Evolutionary conservation across 352 stramenopile genomes (phyloP).

Genomic region (Globisporangium nodosum): DNA sequence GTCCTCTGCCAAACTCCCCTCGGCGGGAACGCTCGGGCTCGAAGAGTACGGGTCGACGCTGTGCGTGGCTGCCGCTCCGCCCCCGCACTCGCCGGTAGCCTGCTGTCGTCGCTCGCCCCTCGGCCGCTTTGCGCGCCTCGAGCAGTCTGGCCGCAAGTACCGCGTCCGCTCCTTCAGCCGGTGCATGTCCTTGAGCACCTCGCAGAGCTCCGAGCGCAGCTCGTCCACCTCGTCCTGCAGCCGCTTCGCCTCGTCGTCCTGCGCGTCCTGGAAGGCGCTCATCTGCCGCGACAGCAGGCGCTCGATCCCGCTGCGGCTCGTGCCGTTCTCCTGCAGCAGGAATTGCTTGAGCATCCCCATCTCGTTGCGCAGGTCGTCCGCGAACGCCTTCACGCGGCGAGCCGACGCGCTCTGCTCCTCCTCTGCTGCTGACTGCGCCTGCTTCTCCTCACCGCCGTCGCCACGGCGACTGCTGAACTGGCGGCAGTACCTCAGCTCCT

Average conservation of each 20-base stretch:
- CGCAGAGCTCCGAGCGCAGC: slow-evolving; percentile 57
- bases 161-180: slow-evolving; percentile 64
- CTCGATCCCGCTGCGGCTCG: slow-evolving; percentile 41
- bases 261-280: slow-evolving; percentile 33
- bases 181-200: slow-evolving; percentile 62
- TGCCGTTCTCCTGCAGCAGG: slow-evolving; percentile 41
- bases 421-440: slow-evolving; percentile 8
- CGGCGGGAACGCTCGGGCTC: not conserved
- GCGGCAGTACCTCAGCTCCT: slow-evolving; percentile 20
- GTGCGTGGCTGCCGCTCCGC: not conserved
- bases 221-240: slow-evolving; percentile 61
- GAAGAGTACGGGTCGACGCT: slow-evolving; percentile 1
- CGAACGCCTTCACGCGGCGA: slow-evolving; percentile 17
- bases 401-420: not conserved
- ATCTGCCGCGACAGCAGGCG: slow-evolving; percentile 45
- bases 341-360: slow-evolving; percentile 52
- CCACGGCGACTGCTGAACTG: slow-evolving; percentile 1
- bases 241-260: slow-evolving; percentile 46
- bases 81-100: too few species aligned
- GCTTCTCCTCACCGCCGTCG: not conserved
- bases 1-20: not conserved
- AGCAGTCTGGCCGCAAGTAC: slow-evolving; percentile 39
- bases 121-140: not conserved
- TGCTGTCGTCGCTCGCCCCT: not conserved
- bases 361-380: slow-evolving; percentile 37